Evolutionary conservation across 805 yeast species (phyloP), one percentile per base, ranked within the genome.

Genomic region (Candida cerambycidarum): DNA sequence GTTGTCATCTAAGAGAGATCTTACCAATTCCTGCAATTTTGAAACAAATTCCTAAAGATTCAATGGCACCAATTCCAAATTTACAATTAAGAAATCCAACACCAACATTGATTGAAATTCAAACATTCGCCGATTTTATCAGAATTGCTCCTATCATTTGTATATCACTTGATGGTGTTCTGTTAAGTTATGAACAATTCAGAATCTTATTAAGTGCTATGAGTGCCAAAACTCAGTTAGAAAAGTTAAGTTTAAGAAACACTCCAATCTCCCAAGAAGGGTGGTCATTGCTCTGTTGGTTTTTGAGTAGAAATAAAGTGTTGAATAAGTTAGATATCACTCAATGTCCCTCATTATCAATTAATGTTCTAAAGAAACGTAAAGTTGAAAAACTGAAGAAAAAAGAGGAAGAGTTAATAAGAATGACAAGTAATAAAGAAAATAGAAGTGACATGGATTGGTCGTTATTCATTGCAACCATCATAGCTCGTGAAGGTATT

Each of bases 1-100:
- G 97, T 61, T 90, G 97, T 59, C 97, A 90, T 61, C 68, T 90
- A 45, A 72, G 97, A 42, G 97, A 90, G 56, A 90, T 90, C 44
- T 62, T 90, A 47, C 97, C 97, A 1, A 89, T 90, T 39, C 90
- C 95, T 2, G 89, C 95, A 1, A 87, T 89, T 5, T 57, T 87
- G 52, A 84, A 85, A 55, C 75, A 70, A 45, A 74, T 90, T 47
- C 86, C 87, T 1, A 82, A 81, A 55, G 88, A 85, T 16, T 81
- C 89, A 21, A 75, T 82, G 35, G 82, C 86, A 0, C 95, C 96
- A 3, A 61, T 90, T 17, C 81, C 87, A 5, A 58, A 78, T 3
- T 60, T 90, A 44, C 88, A 84, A 54, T 69, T 92, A 45, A 68
- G 86, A 54, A 90, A 90, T 56, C 95, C 96, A n/a, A 73, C 80